Evolutionary conservation across 768 basidiomycete genomes (phyloP), one percentile per base, ranked within the genome.

Genomic region (Macrolepiota dolichaula): DNA sequence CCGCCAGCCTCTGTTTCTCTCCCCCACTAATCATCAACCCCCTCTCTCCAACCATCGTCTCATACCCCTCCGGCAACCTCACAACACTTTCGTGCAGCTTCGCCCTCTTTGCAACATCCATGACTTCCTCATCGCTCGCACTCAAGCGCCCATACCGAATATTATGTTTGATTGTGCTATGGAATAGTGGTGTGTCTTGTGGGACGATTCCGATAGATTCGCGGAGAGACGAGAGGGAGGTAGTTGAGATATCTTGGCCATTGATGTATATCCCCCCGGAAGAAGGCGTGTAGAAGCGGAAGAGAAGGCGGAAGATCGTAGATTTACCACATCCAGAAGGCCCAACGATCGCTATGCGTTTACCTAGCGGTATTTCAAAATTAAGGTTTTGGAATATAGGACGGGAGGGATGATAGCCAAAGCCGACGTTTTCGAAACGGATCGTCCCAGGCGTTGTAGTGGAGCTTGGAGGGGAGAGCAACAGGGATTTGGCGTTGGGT

Each of bases 1-100:
- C 92, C 2, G 97, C 97, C 66, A 99, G 74, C 54, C 97, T 76
- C 78, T 99, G 97, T 74, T 99, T 99, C 81, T 99, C 97, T 1
- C 97, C 97, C 0, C 97, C 97, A 38, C 93, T 96, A 51, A 99
- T 93, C 97, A 99, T 99, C 70, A 98, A 72, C 4, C 97, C 97
- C 42, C 97, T 77, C 75, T 99, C 97, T 0, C 97, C 97, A 24
- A 99, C 97, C 68, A 89, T 89, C 1, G 97, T 98, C 42, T 75
- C 68, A 72, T 97, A 99, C 59, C 88, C 87, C 4, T 95, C 92
- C 0, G 96, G 95, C 36, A 99, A 75, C 37, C 83, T 79, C 76
- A 82, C 76, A 59, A 99, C 84, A 2, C 92, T 87, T 13, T 88
- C 77, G 66, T 94, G 89, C 22, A 98, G 91, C 66, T 92, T 93